Base-by-base conservation (phyloP, 2,329 filamentous ascomycete genomes). In the Gyromitra esculenta region DNA sequence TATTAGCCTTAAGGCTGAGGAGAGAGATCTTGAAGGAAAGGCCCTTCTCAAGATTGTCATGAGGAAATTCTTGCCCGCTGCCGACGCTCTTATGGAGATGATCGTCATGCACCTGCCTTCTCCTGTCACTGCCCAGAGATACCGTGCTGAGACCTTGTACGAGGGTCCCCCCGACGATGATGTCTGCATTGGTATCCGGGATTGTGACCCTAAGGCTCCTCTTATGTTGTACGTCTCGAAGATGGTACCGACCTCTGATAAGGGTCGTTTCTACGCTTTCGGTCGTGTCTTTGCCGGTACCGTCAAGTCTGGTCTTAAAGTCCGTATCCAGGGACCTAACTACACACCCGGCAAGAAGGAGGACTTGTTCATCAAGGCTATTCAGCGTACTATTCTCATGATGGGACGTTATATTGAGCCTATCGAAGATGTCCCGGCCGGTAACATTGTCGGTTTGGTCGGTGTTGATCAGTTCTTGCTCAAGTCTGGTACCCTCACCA, bases 151-250 rank as follows among this genome's bases (percentile, higher is more conserved):
- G 90, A 97, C 94, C 85, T 90, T 99, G 81, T 99, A 99, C 88
- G 96, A 99, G 89, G 96, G 96, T 89, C 96, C 96, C 82, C 84
- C 87, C 77, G 96, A 99, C 85, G 96, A 99, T 83, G 91, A 93
- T 86, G 91, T 91, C 82, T 94, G 92, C 88, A 92, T 97, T 85
- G 94, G 91, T 90, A 97, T 99, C 90, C 94, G 94, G 83, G 94
- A 98, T 89, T 98, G 96, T 86, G 93, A 99, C 86, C 89, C 95
- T 86, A 97, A 97, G 89, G 96, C 90, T 85, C 93, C 95, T 83
- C 96, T 99, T 87, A 99, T 99, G 96, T 89, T 98, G 82, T 99
- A 99, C 92, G 94, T 99, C 86, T 99, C 96, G 86, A 99, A 99
- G 93, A 99, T 99, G 96, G 96, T 99, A 84, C 96, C 96, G 83